Evolutionary conservation across 371 early-diverging fungal species (phyloP).

Genomic region (Mucor piriformis): DNA sequence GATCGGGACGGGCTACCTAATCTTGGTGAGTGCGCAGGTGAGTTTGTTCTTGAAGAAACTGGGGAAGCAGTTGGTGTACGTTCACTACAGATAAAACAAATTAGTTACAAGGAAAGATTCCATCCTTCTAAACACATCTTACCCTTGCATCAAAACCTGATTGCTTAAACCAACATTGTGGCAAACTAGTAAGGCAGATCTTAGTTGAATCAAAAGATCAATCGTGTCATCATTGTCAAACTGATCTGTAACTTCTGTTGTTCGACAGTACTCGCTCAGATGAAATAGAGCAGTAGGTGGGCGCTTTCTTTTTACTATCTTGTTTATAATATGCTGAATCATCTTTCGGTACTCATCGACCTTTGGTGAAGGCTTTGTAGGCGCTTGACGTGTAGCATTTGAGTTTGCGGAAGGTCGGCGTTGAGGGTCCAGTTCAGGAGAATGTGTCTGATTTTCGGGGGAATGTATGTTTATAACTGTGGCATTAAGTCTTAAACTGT

Average conservation of each 20-base stretch:
- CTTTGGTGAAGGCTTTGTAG: constrained; percentile 33
- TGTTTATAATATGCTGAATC: constrained; percentile 41
- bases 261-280: constrained; percentile 28
- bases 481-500: constrained; percentile 20
- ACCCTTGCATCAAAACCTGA: constrained; percentile 38
- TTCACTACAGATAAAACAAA: constrained; percentile 20
- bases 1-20: constrained; percentile 25
- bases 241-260: constrained; percentile 14
- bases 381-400: constrained; percentile 9
- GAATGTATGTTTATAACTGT: constrained; percentile 32
- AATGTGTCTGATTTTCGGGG: constrained; percentile 6
- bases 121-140: background rate
- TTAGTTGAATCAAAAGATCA: constrained; percentile 43
- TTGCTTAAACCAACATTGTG: constrained; percentile 29
- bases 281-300: constrained; percentile 37
- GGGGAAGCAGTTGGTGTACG: constrained; percentile 36
- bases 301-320: constrained; percentile 45
- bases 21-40: constrained; percentile 37
- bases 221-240: constrained; percentile 53
- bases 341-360: constrained; percentile 46
- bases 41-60: constrained; percentile 38
- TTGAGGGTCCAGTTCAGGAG: background rate
- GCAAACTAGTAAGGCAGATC: constrained; percentile 41
- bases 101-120: no score
- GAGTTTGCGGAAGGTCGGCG: constrained; percentile 10